Conservation (phyloP, 176 grass and related monocot species). For the Oryza nivara region DNA sequence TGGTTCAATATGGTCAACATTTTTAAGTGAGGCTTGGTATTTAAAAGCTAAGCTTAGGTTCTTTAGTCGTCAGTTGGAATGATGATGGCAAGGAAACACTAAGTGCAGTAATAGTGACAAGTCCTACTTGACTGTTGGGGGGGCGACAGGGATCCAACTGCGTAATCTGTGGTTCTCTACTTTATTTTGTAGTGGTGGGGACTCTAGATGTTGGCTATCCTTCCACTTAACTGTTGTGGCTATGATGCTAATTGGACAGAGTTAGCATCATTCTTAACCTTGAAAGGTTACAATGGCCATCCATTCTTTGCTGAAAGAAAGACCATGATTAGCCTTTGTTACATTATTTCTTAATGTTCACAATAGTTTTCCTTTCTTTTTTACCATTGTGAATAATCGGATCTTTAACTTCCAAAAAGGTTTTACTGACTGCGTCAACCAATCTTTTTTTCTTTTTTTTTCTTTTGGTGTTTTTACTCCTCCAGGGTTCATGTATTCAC, state of each 20-base stretch:
- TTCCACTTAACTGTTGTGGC: constrained; percentile 15
- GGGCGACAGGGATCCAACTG: constrained; percentile 18
- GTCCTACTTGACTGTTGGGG: constrained; percentile 27
- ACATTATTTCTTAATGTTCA: constrained; percentile 8
- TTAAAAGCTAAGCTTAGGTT: constrained; percentile 26
- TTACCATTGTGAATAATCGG: not conserved
- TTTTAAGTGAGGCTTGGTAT: constrained; percentile 30
- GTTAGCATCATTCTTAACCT: constrained; percentile 3
- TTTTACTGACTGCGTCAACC: not conserved
- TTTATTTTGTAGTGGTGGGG: constrained; percentile 28
- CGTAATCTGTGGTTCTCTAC: constrained; percentile 18
- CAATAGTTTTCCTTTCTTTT: not conserved
- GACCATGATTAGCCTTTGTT: constrained; percentile 31
- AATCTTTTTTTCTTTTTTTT: constrained; percentile 13
- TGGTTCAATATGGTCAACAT: constrained; percentile 1
- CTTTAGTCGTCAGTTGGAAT: constrained; percentile 33
- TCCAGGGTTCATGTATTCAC: constrained; percentile 85
- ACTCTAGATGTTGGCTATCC: constrained; percentile 18
- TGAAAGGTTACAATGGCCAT: not conserved
- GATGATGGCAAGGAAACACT: constrained; percentile 24
- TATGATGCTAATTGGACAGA: constrained; percentile 18
- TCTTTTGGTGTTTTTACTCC: not conserved
- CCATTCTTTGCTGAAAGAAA: constrained; percentile 22
- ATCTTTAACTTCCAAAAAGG: constrained; percentile 15
- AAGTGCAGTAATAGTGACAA: constrained; percentile 26